These are phyloP conservation scores for Pestalotiopsis sp. DNA, from an alignment of 2,329 filamentous ascomycete species.

Conservation along the genomic window DNA sequence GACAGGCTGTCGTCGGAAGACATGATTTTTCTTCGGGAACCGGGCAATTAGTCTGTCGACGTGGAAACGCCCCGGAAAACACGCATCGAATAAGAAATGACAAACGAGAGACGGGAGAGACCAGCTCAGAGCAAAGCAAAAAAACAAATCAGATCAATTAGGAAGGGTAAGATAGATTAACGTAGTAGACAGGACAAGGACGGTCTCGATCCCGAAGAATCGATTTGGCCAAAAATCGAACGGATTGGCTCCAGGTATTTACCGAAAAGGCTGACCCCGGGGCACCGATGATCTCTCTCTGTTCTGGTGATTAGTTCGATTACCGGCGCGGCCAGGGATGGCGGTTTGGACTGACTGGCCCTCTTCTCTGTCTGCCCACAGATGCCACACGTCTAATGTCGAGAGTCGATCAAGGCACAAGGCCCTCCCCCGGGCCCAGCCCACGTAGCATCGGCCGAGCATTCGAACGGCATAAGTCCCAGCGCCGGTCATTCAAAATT, in stretches of 20 bases:
- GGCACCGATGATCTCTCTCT: not conserved
- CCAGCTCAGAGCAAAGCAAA: not conserved
- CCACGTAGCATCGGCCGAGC: not conserved
- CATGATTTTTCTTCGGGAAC: not conserved
- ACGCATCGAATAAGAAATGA: not conserved
- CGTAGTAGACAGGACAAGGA: no score
- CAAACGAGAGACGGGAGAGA: not conserved
- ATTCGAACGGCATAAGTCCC: not conserved
- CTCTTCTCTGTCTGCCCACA: not conserved
- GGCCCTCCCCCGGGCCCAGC: not conserved
- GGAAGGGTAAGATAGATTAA: no score
- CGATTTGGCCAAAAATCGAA: no score
- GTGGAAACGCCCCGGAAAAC: not conserved
- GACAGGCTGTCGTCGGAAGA: conserved; percentile 12
- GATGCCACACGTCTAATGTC: not conserved
- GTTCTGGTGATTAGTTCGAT: not conserved
- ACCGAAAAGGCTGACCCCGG: no score
- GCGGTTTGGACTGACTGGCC: not conserved
- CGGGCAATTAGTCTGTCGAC: not conserved
- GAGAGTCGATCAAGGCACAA: not conserved
- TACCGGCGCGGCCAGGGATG: not conserved
- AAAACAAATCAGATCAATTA: no score
- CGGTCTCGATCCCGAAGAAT: no score
- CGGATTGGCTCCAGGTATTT: no score
- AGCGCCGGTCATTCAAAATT: not conserved